Evolutionary conservation across 495 filamentous ascomycete genomes (phyloP).

Genomic region (Hyphodiscus hymeniophilus): DNA sequence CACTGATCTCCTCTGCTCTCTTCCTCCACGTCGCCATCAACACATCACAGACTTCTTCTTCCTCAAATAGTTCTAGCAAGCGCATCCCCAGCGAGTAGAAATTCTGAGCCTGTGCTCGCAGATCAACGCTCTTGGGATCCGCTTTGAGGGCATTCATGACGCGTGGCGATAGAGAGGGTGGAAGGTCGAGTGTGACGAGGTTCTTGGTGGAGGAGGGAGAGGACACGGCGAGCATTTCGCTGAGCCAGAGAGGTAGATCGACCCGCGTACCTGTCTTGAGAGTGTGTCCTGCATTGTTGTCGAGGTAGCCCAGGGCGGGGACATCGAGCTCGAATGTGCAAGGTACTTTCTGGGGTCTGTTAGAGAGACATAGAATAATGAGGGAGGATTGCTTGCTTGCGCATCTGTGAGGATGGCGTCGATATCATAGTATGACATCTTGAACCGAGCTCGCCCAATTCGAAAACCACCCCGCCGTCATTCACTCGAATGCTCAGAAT

Average conservation of each 20-base stretch:
- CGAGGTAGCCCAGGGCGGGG: conserved; percentile 78
- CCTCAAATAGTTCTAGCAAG: conserved; percentile 85
- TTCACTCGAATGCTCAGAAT: no score
- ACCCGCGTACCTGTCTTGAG: conserved; percentile 74
- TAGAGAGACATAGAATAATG: no score
- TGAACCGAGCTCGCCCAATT: no score
- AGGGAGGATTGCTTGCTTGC: no score
- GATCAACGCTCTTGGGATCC: conserved; percentile 74
- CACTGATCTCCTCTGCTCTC: conserved; percentile 74
- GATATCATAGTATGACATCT: conserved; percentile 86
- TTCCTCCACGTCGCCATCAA: conserved; percentile 76
- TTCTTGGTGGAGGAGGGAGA: conserved; percentile 49
- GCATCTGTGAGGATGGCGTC: conserved; percentile 90
- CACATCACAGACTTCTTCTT: conserved; percentile 77
- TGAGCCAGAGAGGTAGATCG: conserved; percentile 91
- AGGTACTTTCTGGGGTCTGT: conserved; percentile 68
- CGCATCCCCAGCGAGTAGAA: conserved; percentile 80
- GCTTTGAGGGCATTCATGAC: conserved; percentile 89
- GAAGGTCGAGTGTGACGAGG: conserved; percentile 75
- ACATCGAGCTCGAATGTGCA: conserved; percentile 88
- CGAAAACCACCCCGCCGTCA: background rate
- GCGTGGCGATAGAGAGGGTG: conserved; percentile 64
- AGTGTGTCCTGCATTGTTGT: conserved; percentile 52
- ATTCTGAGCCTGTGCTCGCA: conserved; percentile 72
- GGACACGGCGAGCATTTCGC: conserved; percentile 85